These are phyloP conservation scores for Hibiscus syriacus DNA, from an alignment of 345 rosid genomes.

Conservation along the genomic window DNA sequence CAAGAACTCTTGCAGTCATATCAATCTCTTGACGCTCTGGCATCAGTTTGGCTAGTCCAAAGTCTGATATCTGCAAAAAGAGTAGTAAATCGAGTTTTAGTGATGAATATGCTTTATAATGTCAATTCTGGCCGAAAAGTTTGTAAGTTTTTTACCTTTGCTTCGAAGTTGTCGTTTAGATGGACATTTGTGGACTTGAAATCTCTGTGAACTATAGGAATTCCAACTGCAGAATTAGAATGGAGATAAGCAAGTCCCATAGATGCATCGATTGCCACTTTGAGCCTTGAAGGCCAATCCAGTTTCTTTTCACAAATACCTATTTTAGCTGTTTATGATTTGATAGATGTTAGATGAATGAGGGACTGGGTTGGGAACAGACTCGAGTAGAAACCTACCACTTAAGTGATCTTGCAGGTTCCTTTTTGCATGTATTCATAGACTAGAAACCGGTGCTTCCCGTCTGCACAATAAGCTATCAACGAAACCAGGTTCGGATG, in stretches of 20 bases:
- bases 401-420: conserved; percentile 94
- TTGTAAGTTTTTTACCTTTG: conserved; percentile 43
- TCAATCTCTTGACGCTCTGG: conserved; percentile 80
- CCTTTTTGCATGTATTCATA: conserved; percentile 84
- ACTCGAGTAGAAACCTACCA: conserved; percentile 40
- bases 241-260: conserved; percentile 64
- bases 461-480: conserved; percentile 92
- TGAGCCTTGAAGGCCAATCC: conserved; percentile 74
- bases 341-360: conserved; percentile 4
- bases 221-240: conserved; percentile 69
- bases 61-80: conserved; percentile 76
- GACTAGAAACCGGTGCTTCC: conserved; percentile 87
- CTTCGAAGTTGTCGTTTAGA: conserved; percentile 61
- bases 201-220: conserved; percentile 91
- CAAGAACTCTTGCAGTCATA: conserved; percentile 92
- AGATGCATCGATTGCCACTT: conserved; percentile 89
- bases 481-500: conserved; percentile 85
- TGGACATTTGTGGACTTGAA: conserved; percentile 89
- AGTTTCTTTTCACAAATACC: conserved; percentile 74
- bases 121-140: background rate
- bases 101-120: background rate
- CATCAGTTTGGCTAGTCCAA: conserved; percentile 95
- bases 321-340: conserved; percentile 19
- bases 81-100: conserved; percentile 16
- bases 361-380: background rate